Percentiles rank a stretch among this genome's conserved stretches.
phyloP scores from a whole-genome alignment of 305 asterid species.

The Fraxinus greggii region DNA sequence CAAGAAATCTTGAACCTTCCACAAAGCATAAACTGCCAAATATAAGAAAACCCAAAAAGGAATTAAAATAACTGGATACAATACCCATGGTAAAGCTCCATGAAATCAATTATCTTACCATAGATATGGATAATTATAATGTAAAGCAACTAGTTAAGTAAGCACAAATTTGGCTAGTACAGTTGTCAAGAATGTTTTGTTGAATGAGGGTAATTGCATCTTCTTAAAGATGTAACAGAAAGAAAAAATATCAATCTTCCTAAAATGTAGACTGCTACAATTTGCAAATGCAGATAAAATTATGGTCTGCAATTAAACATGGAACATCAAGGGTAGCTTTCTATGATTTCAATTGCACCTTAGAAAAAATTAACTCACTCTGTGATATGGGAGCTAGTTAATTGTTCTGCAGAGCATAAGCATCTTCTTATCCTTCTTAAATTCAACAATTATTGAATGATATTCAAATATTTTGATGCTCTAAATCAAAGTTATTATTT shows the following conservation, averaged over 20 bases:
- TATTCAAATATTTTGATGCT: neutral
- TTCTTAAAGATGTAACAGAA: neutral
- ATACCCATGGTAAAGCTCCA: neutral
- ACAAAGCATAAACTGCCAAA: slow-evolving; percentile 78
- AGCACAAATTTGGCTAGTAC: neutral
- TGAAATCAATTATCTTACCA: neutral
- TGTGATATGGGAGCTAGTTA: neutral
- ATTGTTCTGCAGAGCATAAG: neutral
- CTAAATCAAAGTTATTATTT: neutral
- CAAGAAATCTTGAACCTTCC: slow-evolving; percentile 90
- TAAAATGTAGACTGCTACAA: neutral
- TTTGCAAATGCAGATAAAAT: neutral
- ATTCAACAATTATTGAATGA: neutral
- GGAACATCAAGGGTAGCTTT: neutral
- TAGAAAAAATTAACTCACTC: neutral
- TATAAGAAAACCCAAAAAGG: slow-evolving; percentile 20
- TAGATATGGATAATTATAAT: neutral
- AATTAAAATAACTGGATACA: slow-evolving; percentile 4
- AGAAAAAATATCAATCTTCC: neutral
- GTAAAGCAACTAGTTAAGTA: neutral
- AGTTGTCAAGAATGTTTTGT: neutral
- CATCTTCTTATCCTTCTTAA: neutral
- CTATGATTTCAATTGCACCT: neutral
- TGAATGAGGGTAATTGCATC: neutral
- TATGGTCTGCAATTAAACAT: neutral